A percentile compares a stretch with the other conserved stretches of the same genome.
Evolutionary conservation across 1,284 basidiomycete species (phyloP).

Genomic region (Anthracocystis setariae): DNA sequence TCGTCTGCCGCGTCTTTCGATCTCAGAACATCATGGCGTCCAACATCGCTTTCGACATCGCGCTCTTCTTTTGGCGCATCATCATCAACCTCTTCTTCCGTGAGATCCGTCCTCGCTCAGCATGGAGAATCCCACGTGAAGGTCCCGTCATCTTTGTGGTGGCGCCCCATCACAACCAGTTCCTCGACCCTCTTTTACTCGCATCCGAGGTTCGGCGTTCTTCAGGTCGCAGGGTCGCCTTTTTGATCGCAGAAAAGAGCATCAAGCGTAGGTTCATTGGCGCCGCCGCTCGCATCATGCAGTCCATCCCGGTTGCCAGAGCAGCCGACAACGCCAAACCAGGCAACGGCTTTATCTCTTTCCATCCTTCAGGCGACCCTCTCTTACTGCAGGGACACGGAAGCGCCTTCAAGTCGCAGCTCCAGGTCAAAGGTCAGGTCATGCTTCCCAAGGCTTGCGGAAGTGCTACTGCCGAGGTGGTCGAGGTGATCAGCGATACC

Average conservation of each 20-base stretch:
- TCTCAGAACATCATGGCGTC: constrained; percentile 60
- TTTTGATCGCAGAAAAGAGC: constrained; percentile 92
- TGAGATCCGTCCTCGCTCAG: constrained; percentile 91
- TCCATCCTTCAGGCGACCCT: constrained; percentile 74
- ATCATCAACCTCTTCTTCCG: constrained; percentile 97
- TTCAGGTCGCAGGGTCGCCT: constrained; percentile 83
- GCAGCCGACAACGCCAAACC: constrained; percentile 87
- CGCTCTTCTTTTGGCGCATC: constrained; percentile 73
- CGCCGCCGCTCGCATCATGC: constrained; percentile 84
- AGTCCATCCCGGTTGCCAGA: constrained; percentile 80
- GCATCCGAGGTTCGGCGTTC: constrained; percentile 85
- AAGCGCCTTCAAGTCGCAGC: constrained; percentile 82
- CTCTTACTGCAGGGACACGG: constrained; percentile 78
- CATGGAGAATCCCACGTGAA: constrained; percentile 88
- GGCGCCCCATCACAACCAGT: constrained; percentile 97
- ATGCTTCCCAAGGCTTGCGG: constrained; percentile 85
- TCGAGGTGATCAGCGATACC: constrained; percentile 89
- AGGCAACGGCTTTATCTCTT: constrained; percentile 79
- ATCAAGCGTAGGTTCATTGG: constrained; percentile 85
- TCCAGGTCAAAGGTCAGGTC: constrained; percentile 83
- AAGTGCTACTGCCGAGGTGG: constrained; percentile 83
- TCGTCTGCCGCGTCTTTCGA: constrained; percentile 53
- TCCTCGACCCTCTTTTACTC: constrained; percentile 91
- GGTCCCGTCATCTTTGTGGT: constrained; percentile 96
- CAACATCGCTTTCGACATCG: constrained; percentile 68